These are phyloP conservation scores for Nevesoporus exiguus DNA, from an alignment of 768 basidiomycete species.

Conservation along the genomic window DNA sequence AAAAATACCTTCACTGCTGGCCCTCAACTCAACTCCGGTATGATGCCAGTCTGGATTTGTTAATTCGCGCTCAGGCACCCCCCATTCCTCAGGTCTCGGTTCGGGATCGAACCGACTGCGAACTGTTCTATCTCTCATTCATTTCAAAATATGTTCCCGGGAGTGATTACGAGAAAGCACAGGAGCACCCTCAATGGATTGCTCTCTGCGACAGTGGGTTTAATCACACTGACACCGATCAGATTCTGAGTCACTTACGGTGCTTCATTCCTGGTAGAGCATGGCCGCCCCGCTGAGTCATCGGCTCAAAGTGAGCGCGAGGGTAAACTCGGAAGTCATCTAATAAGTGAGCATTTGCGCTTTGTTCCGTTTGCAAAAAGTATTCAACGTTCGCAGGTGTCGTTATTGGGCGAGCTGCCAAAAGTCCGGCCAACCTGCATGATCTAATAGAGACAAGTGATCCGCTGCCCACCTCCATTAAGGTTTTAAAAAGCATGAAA, in stretches of 20 bases:
- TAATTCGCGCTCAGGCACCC: slow-evolving; percentile 10
- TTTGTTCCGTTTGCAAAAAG: background rate
- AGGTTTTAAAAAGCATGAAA: slow-evolving; percentile 67
- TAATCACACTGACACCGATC: background rate
- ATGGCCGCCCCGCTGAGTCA: slow-evolving; percentile 49
- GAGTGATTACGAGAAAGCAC: slow-evolving; percentile 39
- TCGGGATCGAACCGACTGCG: slow-evolving; percentile 74
- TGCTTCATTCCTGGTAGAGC: slow-evolving; percentile 39
- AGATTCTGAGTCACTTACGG: background rate
- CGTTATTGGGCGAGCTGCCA: slow-evolving; percentile 25
- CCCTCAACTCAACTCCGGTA: slow-evolving; percentile 64
- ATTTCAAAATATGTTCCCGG: slow-evolving; percentile 46
- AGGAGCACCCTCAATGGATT: slow-evolving; percentile 63
- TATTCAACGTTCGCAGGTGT: slow-evolving; percentile 25
- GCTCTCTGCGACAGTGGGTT: slow-evolving; percentile 57
- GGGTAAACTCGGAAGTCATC: slow-evolving; percentile 55
- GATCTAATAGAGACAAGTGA: slow-evolving; percentile 15
- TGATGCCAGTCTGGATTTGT: slow-evolving; percentile 22
- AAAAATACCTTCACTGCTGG: slow-evolving; percentile 56
- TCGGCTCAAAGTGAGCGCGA: slow-evolving; percentile 28
- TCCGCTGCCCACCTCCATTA: slow-evolving; percentile 35
- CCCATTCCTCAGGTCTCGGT: slow-evolving; percentile 50
- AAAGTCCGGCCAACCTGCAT: slow-evolving; percentile 21
- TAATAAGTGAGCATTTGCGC: slow-evolving; percentile 50
- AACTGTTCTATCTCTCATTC: slow-evolving; percentile 76